Conservation (phyloP, 495 filamentous ascomycete genomes). For the Penicillium coprophilum region DNA sequence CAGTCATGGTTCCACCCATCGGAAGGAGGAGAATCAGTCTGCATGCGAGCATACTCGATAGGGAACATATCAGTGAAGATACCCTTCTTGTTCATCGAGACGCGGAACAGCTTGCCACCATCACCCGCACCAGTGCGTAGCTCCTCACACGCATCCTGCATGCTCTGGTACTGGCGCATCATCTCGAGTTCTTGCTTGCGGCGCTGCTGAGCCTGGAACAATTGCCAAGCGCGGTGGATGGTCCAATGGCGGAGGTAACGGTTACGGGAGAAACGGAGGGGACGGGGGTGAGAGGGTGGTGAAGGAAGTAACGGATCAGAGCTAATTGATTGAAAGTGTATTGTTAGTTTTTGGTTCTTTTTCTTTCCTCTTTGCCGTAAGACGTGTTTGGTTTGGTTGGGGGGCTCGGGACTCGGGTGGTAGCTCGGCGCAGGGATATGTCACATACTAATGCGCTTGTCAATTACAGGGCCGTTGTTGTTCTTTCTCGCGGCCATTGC, state of each 20-base stretch:
- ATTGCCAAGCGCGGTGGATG: constrained; percentile 91
- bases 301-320: constrained; percentile 64
- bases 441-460: constrained; percentile 52
- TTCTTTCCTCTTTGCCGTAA: not conserved
- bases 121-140: constrained; percentile 69
- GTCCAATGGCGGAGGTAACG: constrained; percentile 96
- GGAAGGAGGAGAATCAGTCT: constrained; percentile 71
- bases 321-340: constrained; percentile 33
- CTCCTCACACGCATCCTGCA: constrained; percentile 78
- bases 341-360: constrained; percentile 4
- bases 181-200: constrained; percentile 60
- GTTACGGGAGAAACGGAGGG: constrained; percentile 81
- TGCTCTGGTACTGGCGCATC: constrained; percentile 73
- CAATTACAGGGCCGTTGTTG: constrained; percentile 19
- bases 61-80: constrained; percentile 66
- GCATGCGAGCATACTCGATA: constrained; percentile 82
- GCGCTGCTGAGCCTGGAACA: constrained; percentile 65
- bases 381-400: not conserved
- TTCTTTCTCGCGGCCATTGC: constrained; percentile 37
- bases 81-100: constrained; percentile 82
- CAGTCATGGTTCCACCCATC: constrained; percentile 76
- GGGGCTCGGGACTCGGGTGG: constrained; percentile 11
- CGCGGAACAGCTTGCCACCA: constrained; percentile 75
- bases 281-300: constrained; percentile 68
- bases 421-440: not conserved